Evolutionary conservation across 208 protist genomes (phyloP), one percentile per base, ranked within the genome.

Genomic region (Crithidia fasciculata): DNA sequence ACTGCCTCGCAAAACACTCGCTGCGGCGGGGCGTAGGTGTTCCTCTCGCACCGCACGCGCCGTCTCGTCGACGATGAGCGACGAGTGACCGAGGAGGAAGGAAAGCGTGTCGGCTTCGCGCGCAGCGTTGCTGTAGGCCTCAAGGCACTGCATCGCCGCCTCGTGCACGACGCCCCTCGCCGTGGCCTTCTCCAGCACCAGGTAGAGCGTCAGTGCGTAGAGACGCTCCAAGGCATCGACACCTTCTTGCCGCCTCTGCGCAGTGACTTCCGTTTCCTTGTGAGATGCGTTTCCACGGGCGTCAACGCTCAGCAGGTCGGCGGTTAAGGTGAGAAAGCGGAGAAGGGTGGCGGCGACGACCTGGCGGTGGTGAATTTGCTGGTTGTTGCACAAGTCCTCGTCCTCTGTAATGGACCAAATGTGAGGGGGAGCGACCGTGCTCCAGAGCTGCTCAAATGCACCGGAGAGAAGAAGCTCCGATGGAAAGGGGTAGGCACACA

Each of bases 151-250:
- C 65, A 92, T 69, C 3, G 92, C 92, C 3, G 79, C 74, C 62
- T 90, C 85, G 50, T 83, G 85, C 43, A 95, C 88, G 10, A 85
- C 59, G 10, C 83, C 79, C 18, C 78, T 52, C 13, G 74, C 69
- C n/a, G 90, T 70, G 8, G 87, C 90, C 82, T 97, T 97, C 71
- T 97, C 90, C 69, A 97, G 71, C 28, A 97, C 83, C n/a, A 92
- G 74, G 62, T 95, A 97, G n/a, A 95, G 67, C 7, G 86, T 85
- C 52, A 95, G 74, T 4, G 91, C 72, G 40, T 74, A 78, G 49
- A 91, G 78, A 40, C 88, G 88, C 57, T 84, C 77, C 10, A 84
- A 78, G 16, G 72, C 74, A 44, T 77, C 65, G 43, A 47, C 40
- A 40, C 39, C 39, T 28, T 64, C 61, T 43, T 66, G 43, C 28